Evolutionary conservation across 2,329 filamentous ascomycete genomes (phyloP).

Genomic region (Endoconidiophora laricicola): DNA sequence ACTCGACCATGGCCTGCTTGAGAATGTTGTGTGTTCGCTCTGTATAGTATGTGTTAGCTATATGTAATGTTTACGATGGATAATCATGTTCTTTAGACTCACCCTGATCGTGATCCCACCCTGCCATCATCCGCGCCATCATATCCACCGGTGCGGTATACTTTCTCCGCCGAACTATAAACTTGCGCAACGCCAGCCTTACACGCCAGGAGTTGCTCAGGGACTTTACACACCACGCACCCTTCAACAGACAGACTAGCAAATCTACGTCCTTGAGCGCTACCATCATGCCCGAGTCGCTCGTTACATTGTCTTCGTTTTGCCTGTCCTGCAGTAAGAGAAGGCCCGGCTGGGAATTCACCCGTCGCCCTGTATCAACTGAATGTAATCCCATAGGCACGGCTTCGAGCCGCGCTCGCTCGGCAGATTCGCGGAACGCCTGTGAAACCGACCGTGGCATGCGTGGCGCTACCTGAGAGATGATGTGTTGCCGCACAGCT

Average conservation of each 20-base stretch:
- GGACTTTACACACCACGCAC: not conserved
- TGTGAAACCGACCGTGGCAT: constrained; percentile 4
- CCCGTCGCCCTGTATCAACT: constrained; percentile 17
- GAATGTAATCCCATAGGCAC: constrained; percentile 3
- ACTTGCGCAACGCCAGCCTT: constrained; percentile 8
- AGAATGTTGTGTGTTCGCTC: constrained; percentile 3
- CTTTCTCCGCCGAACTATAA: not conserved
- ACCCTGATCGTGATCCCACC: constrained; percentile 4
- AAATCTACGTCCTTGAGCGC: constrained; percentile 17
- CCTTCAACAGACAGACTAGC: constrained; percentile 7
- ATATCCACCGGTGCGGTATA: constrained; percentile 7
- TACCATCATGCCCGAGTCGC: constrained; percentile 13
- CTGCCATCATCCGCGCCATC: constrained; percentile 1
- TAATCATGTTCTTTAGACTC: not conserved
- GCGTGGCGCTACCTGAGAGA: not conserved
- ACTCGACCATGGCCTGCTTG: constrained; percentile 3
- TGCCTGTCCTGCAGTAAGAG: constrained; percentile 16
- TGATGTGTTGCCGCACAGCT: constrained; percentile 13
- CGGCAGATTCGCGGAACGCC: constrained; percentile 2
- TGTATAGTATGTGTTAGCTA: not conserved
- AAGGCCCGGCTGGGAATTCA: constrained; percentile 24
- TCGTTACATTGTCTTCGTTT: constrained; percentile 13
- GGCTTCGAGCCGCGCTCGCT: constrained; percentile 15
- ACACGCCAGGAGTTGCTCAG: constrained; percentile 6
- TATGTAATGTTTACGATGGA: not conserved